phyloP scores from a whole-genome alignment of 1,284 basidiomycete species.

The Boletus albobrunnescens region DNA sequence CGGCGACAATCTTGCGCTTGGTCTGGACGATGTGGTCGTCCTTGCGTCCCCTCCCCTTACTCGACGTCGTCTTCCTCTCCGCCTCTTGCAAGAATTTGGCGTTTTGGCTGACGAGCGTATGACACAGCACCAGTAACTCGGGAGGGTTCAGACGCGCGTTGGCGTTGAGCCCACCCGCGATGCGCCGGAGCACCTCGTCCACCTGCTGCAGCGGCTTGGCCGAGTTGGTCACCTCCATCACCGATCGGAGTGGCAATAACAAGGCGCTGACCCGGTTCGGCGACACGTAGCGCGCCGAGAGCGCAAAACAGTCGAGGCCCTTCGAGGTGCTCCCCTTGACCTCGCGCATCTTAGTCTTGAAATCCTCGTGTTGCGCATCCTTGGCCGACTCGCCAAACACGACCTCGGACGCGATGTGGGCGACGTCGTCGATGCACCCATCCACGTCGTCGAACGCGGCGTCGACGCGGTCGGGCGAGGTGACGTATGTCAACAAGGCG shows the following conservation, averaged over 20 bases:
- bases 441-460: constrained; percentile 64
- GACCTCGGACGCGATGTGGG: constrained; percentile 85
- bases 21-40: constrained; percentile 73
- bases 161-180: constrained; percentile 81
- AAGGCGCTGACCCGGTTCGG: constrained; percentile 74
- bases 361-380: constrained; percentile 85
- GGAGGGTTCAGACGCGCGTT: constrained; percentile 71
- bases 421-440: constrained; percentile 72
- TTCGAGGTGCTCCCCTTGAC: constrained; percentile 76
- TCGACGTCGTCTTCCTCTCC: constrained; percentile 37
- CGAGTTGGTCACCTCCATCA: constrained; percentile 85
- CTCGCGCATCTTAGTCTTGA: constrained; percentile 93
- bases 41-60: constrained; percentile 37
- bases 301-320: constrained; percentile 80
- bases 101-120: constrained; percentile 89
- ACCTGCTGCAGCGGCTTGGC: constrained; percentile 81
- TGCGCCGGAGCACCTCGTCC: constrained; percentile 84
- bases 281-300: constrained; percentile 74
- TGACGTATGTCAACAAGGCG: constrained; percentile 78
- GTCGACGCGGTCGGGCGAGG: constrained; percentile 51
- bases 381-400: constrained; percentile 93
- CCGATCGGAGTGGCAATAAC: constrained; percentile 76
- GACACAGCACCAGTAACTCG: constrained; percentile 80
- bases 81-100: constrained; percentile 72
- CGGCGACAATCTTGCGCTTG: constrained; percentile 59